Base-by-base conservation (phyloP, 768 basidiomycete genomes). In the Gloeopeniophorella convolvens region DNA sequence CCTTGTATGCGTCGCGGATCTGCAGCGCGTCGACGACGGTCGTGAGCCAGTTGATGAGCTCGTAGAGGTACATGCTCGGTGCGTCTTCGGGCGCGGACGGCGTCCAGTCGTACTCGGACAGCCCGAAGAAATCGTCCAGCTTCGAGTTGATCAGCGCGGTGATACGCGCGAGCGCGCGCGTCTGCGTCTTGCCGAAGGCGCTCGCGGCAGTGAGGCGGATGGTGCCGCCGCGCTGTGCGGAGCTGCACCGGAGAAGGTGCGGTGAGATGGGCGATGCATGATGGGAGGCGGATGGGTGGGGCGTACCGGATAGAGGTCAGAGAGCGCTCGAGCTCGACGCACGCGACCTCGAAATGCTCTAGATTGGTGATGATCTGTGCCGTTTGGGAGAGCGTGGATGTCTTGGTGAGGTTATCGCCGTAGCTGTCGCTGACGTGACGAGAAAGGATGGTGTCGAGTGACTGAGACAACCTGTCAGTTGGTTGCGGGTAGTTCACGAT, bases 101-200 rank as follows among this genome's bases (percentile, higher is more conserved):
- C 30, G 84, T 86, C 93, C 93, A 98, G 60, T 94, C 83, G 64
- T 97, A 97, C 67, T 95, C 90, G 4, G 94, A 86, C 35, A 95
- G 74, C 52, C 91, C 96, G 64, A 96, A 95, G 71, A 95, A 95
- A 59, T 92, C 89, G 61, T 95, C 89, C 6, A 98, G 81, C 64
- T 99, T 98, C 18, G 87, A 86, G 7, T 82, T 79, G 60, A 98
- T 94, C 36, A 95, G 76, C 10, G 75, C 74, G 15, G 85, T 82
- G 58, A 98, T 88, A 4, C 91, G 85, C 27, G 73, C 71, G 40
- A 83, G 75, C 8, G 93, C 86, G 34, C 76, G 76, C 9, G 75
- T 70, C 32, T 92, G 74, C 2, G 89, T 84, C 15, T 72, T 63
- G 42, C 79, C 74, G 63, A 98, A 94, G 1, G 88, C 78, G 2